These are phyloP conservation scores for Malassezia vespertilionis DNA, from an alignment of 1,284 basidiomycete genomes.

Conservation along the genomic window DNA sequence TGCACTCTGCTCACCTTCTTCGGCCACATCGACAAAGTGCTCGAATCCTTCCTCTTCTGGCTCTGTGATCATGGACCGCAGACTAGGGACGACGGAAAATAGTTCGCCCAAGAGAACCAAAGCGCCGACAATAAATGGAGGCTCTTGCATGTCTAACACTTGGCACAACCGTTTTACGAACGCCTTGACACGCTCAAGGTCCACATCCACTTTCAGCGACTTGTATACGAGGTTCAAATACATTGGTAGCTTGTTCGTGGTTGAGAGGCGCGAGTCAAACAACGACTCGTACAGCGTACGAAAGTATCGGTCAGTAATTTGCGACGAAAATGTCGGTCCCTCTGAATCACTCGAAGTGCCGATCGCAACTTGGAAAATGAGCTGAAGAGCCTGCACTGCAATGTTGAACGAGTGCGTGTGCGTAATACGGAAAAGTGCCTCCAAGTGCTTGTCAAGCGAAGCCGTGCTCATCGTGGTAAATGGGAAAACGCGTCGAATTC, in stretches of 20 bases:
- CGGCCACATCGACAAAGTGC: conserved; percentile 51
- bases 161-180: conserved; percentile 80
- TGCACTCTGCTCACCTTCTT: conserved; percentile 21
- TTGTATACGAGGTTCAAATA: conserved; percentile 94
- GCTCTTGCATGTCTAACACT: conserved; percentile 63
- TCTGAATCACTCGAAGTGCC: conserved; percentile 13
- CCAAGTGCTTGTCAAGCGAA: conserved; percentile 71
- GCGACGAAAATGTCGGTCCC: conserved; percentile 13
- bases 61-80: conserved; percentile 59
- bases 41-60: conserved; percentile 51
- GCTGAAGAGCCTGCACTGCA: conserved; percentile 78
- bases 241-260: conserved; percentile 89
- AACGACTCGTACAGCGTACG: conserved; percentile 80
- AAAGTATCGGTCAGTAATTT: conserved; percentile 63
- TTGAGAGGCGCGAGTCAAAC: conserved; percentile 67
- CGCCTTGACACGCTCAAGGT: conserved; percentile 61
- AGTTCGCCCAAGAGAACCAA: conserved; percentile 58
- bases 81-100: conserved; percentile 61
- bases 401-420: conserved; percentile 87
- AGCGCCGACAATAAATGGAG: conserved; percentile 82
- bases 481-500: conserved; percentile 87
- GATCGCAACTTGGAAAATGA: conserved; percentile 69
- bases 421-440: conserved; percentile 87
- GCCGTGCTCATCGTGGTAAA: conserved; percentile 65
- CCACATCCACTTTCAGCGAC: conserved; percentile 69